Conservation (phyloP, 2,329 filamentous ascomycete species). For the Coniochaeta sp. region DNA sequence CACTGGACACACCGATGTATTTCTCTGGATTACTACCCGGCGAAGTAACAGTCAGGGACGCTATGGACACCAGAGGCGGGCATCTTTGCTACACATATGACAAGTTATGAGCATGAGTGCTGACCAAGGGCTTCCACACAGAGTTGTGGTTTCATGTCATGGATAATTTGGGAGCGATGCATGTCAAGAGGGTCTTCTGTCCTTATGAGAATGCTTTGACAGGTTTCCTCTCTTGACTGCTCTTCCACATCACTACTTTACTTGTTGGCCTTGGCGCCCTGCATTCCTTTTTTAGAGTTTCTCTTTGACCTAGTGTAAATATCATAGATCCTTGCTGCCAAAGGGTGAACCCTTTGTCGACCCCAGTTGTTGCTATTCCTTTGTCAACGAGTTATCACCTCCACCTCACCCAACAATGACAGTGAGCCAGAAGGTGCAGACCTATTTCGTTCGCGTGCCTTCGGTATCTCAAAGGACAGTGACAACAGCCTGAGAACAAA, state of each 20-base stretch:
- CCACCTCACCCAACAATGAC: not conserved
- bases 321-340: not conserved
- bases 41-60: not conserved
- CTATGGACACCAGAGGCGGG: not conserved
- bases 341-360: not conserved
- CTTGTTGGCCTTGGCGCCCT: not conserved
- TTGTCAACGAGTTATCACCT: not conserved
- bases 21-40: not conserved
- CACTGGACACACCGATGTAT: constrained; percentile 13
- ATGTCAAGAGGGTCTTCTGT: not conserved
- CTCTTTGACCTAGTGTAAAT: not conserved
- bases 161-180: not conserved
- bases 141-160: not conserved
- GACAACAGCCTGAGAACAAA: not conserved
- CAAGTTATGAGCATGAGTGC: not conserved
- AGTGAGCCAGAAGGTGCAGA: not conserved
- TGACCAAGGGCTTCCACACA: not conserved
- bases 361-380: not conserved
- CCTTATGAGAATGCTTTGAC: not conserved
- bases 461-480: not conserved
- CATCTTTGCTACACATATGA: not conserved
- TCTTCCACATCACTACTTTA: not conserved
- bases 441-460: not conserved
- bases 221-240: not conserved
- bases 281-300: not conserved